These are phyloP conservation scores for Tetrahymena borealis DNA, from an alignment of 73 alveolate species.

Conservation along the genomic window DNA sequence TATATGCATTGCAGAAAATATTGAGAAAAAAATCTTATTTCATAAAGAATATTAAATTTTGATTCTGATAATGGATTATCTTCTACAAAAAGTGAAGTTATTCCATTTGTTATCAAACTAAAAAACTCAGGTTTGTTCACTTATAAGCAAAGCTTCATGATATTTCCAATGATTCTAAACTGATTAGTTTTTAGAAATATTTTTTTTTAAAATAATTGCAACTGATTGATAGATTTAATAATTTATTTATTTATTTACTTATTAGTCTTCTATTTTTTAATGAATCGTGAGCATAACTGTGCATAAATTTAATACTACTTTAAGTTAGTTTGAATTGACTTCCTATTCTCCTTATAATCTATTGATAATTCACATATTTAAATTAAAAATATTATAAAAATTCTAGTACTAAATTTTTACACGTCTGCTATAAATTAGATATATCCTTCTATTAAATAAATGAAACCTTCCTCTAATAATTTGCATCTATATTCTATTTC, in stretches of 20 bases:
- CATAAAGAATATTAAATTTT: not conserved
- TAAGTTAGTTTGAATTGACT: not conserved
- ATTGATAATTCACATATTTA: not conserved
- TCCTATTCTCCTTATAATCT: not conserved
- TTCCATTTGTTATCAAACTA: not conserved
- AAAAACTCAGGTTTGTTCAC: not conserved
- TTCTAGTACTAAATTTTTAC: not conserved
- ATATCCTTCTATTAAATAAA: not conserved
- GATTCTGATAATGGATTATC: not conserved
- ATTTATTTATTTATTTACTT: not conserved
- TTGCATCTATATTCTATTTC: not conserved
- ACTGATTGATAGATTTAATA: no score
- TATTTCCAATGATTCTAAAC: not conserved
- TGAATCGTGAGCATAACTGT: not conserved
- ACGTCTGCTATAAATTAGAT: not conserved
- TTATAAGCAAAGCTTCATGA: not conserved
- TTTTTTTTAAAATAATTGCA: no score
- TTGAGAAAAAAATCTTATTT: not conserved
- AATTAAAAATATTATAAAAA: not conserved
- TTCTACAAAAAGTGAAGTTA: not conserved
- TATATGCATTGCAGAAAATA: not conserved
- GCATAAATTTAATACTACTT: not conserved
- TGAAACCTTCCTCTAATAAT: not conserved
- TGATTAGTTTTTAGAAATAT: not conserved
- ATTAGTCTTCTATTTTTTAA: not conserved